phyloP scores from a whole-genome alignment of 108 stramenopile species.

The Stephanodiscus triporus region DNA sequence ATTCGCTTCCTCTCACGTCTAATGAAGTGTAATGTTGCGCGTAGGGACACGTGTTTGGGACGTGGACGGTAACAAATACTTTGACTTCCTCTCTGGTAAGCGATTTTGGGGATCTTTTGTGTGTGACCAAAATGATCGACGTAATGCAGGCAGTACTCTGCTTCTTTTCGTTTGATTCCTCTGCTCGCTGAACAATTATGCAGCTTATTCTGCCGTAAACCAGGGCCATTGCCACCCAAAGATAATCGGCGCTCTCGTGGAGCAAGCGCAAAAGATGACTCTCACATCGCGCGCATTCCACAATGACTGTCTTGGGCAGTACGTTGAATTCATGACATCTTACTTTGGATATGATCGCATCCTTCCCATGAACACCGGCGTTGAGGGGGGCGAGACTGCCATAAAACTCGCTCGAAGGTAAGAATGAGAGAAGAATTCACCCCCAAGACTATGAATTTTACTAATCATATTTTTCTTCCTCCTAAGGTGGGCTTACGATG shows the following conservation, averaged over 20 bases:
- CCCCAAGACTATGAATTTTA: neutral
- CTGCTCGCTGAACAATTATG: neutral
- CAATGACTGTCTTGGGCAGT: constrained; percentile 95
- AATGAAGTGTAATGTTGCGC: neutral
- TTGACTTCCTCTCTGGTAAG: constrained; percentile 90
- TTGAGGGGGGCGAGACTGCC: constrained; percentile 99
- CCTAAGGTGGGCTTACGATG: constrained; percentile 89
- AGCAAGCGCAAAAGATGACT: constrained; percentile 92
- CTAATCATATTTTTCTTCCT: neutral
- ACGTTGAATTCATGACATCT: constrained; percentile 85
- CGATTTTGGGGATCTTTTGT: neutral
- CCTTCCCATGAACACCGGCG: constrained; percentile 99
- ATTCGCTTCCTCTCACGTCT: constrained; percentile 6
- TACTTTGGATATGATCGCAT: constrained; percentile 97
- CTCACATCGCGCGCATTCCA: constrained; percentile 98
- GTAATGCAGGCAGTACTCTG: neutral
- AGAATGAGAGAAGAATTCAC: neutral
- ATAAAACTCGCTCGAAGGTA: constrained; percentile 90
- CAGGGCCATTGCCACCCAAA: constrained; percentile 99
- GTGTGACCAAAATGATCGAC: neutral
- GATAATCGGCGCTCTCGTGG: constrained; percentile 89
- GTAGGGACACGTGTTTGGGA: constrained; percentile 77
- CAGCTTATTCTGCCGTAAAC: constrained; percentile 98
- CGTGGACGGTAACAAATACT: constrained; percentile 86
- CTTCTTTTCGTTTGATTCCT: neutral